A percentile compares a stretch with the other conserved stretches of the same genome.
These are phyloP conservation scores for Hyaloraphidium curvatum DNA, from an alignment of 192 early-diverging fungal species.

Conservation along the genomic window DNA sequence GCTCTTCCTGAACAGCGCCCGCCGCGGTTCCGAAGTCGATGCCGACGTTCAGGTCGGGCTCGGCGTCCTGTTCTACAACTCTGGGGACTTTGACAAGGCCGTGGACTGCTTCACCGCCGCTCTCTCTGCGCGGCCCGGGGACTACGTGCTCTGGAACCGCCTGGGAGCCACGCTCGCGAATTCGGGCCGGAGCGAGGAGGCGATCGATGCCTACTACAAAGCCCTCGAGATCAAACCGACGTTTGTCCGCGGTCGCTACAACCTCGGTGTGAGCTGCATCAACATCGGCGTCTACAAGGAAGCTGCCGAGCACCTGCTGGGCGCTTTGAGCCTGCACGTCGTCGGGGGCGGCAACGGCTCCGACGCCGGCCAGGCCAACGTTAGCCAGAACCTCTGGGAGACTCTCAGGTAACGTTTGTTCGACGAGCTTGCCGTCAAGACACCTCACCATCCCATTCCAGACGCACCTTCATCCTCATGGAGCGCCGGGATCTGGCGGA, in stretches of 20 bases:
- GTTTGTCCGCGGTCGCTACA: slow-evolving; percentile 10
- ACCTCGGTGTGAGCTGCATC: slow-evolving; percentile 8
- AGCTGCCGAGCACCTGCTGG: slow-evolving; percentile 10
- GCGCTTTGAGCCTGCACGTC: slow-evolving; percentile 14
- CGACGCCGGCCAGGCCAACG: slow-evolving; percentile 28
- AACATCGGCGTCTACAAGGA: slow-evolving; percentile 11
- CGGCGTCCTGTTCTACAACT: slow-evolving; percentile 10
- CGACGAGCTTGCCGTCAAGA: slow-evolving; percentile 19
- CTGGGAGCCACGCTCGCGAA: slow-evolving; percentile 10
- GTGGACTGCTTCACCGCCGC: slow-evolving; percentile 10
- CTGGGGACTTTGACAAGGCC: slow-evolving; percentile 9
- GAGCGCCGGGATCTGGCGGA: slow-evolving; percentile 39
- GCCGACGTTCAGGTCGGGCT: slow-evolving; percentile 10
- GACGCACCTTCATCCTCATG: slow-evolving; percentile 12
- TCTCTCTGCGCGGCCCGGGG: slow-evolving; percentile 8
- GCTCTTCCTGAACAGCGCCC: slow-evolving; percentile 5
- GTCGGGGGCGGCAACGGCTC: slow-evolving; percentile 10
- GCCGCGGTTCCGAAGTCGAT: slow-evolving; percentile 15
- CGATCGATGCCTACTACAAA: slow-evolving; percentile 12
- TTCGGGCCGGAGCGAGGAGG: slow-evolving; percentile 10
- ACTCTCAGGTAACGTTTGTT: slow-evolving; percentile 38
- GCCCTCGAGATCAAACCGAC: slow-evolving; percentile 10
- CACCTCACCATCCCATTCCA: neutral
- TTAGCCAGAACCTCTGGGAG: slow-evolving; percentile 42
- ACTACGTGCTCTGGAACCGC: slow-evolving; percentile 11